Evolutionary conservation across 176 grass and related monocot species (phyloP), one percentile per base, ranked within the genome.

Genomic region (Oryza nivara): DNA sequence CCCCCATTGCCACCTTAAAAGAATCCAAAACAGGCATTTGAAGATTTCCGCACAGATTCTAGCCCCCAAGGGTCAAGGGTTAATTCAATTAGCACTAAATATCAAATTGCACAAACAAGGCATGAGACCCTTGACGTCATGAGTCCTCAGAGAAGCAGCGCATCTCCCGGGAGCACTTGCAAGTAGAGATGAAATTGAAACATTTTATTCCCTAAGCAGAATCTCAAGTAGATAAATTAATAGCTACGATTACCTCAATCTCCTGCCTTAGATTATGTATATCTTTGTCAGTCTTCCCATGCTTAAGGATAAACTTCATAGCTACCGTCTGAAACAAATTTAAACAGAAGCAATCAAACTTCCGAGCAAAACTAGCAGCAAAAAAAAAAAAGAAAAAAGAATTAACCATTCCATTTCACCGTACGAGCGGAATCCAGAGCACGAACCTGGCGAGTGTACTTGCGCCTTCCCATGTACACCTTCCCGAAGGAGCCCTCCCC

Each of bases 281-380:
- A 71, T 98, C 96, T 88, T 98, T 98, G 17, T 99, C 91, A 2
- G 78, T 96, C 78, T 99, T 99, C 35, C 91, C 93, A 20, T 92
- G 96, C 78, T 99, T 96, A 28, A 99, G 86, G 48, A 99, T 96
- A 46, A 99, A 96, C 87, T 99, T 99, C 96, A 99, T 94, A 11
- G 93, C 96, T 11, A 99, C 91, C 16, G 91, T 96, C 96, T 99
- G 84, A n/a, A 88, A 7, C 58, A 22, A 67, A 82, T 16, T 71
- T 30, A 48, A 54, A 44, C 26, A 78, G 11, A 68, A 81, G 48
- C 38, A 23, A 65, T 11, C 47, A 70, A 25, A 45, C n/a, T 32
- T 58, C 5, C 15, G 0, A 47, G 32, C 0, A 32, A 14, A 40
- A 66, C 68, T 15, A 84, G 3, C 4, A 1, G 1, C 58, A 1